phyloP scores from a whole-genome alignment of 331 rosid species.

The Stylosanthes scabra region DNA sequence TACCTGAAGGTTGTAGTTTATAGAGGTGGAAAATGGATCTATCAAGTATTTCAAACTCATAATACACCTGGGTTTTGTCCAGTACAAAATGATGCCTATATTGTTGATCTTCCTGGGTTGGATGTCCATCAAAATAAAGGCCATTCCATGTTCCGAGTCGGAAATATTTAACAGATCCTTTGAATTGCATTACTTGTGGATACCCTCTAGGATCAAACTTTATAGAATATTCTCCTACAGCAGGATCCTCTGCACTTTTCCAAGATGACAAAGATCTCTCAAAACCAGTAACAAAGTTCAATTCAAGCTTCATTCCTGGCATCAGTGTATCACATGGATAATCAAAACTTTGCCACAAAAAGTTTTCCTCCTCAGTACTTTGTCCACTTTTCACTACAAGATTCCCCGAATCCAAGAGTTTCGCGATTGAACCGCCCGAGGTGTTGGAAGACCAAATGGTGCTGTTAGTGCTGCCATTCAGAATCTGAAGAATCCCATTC shows the following conservation, averaged over 20 bases:
- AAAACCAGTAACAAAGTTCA: not conserved
- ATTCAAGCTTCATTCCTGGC: not conserved
- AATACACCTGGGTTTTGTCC: too few relatives aligned
- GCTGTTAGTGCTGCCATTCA: not conserved
- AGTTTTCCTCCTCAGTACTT: not conserved
- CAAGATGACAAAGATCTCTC: not conserved
- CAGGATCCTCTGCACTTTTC: not conserved
- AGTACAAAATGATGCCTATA: not conserved
- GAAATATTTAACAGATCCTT: not conserved
- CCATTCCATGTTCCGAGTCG: not conserved
- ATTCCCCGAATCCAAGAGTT: not conserved
- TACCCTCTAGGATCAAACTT: not conserved
- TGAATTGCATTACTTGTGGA: not conserved
- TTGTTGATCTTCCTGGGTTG: not conserved
- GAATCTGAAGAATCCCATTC: not conserved
- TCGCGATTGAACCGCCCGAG: not conserved
- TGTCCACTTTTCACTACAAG: not conserved
- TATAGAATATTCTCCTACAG: not conserved
- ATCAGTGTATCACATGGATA: not conserved
- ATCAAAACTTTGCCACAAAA: not conserved
- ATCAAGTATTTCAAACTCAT: too few relatives aligned
- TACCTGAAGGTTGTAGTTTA: too few relatives aligned
- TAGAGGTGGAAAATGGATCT: too few relatives aligned
- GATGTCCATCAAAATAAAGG: not conserved
- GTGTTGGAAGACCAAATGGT: not conserved